Evolutionary conservation across 2,329 filamentous ascomycete genomes (phyloP), one percentile per base, ranked within the genome.

Genomic region (Immersiporthe knoxdaviesiana): DNA sequence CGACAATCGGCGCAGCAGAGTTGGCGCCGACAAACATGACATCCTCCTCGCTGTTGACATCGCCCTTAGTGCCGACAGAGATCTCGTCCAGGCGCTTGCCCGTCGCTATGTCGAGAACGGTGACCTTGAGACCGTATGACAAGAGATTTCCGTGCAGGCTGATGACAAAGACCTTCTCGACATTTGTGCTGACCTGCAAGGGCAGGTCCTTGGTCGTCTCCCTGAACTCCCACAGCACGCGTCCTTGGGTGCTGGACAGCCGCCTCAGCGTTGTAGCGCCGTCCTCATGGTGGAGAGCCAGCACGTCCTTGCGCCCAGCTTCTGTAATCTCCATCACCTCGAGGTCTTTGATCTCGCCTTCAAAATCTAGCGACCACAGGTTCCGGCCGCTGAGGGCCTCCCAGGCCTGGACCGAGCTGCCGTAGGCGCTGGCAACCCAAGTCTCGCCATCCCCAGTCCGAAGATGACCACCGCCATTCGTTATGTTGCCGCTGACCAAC

Each of bases 321-420:
- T 90, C 90, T 32, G 88, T 88, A 76, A 92, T 82, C 80, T 91
- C 91, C 78, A 95, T 83, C 47, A 95, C 88, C 82, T 96, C 94
- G 67, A 97, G 79, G 77, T 93, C 92, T 76, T 85, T 87, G 24
- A 91, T 84, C 58, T 77, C 77, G 27, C 86, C 91, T 8, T 79
- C 77, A 68, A 93, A 88, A 62, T 84, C 82, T 56, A 85, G 84
- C 69, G 88, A 88, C 93, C 96, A 99, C 50, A 89, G 84, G 72
- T 92, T 87, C 75, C 91, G 89, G 37, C 96, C 96, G 74, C 91
- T 92, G 63, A 91, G 84, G 47, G 93, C 93, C 80, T 93, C 91
- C 94, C 94, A 98, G 18, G 91, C 88, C 66, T 91, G 87, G 37
- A 97, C 88, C 63, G 87, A 86, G 72, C 84, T 84, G 21, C 91